phyloP scores from a whole-genome alignment of 352 stramenopile genomes.

The Globisporangium spinosum region DNA sequence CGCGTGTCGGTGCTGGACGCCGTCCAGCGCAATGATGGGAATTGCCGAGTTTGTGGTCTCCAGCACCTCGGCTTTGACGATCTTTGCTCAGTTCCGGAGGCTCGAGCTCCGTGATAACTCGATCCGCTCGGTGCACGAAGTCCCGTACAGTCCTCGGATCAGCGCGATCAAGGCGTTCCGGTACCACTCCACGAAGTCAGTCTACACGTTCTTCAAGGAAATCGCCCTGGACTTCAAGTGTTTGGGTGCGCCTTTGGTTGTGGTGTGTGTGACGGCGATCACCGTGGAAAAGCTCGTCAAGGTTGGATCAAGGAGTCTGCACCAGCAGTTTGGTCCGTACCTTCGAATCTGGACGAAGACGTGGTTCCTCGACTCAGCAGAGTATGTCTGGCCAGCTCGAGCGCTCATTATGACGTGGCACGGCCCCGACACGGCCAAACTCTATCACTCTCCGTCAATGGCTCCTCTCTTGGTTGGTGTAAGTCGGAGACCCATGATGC shows the following conservation, averaged over 20 bases:
- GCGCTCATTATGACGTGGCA: too few relatives aligned
- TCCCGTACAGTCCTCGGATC: neutral
- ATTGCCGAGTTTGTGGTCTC: conserved; percentile 23
- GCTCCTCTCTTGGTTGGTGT: too few relatives aligned
- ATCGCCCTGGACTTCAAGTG: neutral
- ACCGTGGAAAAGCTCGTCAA: too few relatives aligned
- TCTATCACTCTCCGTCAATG: too few relatives aligned
- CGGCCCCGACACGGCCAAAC: too few relatives aligned
- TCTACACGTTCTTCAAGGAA: neutral
- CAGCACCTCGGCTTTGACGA: conserved; percentile 13
- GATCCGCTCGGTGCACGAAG: conserved; percentile 5
- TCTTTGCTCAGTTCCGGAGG: conserved; percentile 6
- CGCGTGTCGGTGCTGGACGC: conserved; percentile 7
- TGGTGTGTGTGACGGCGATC: neutral
- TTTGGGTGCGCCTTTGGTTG: neutral
- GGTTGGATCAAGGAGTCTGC: too few relatives aligned
- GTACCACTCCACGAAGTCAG: neutral
- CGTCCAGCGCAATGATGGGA: conserved; percentile 12
- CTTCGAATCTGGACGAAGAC: too few relatives aligned
- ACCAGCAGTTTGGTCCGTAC: too few relatives aligned
- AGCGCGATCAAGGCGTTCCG: neutral
- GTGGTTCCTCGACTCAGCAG: too few relatives aligned
- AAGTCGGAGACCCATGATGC: too few relatives aligned
- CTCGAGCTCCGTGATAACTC: neutral
- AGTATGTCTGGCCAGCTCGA: too few relatives aligned